Conservation (phyloP, 1,139 yeast species). For the Lodderomyces parapsilosis region DNA sequence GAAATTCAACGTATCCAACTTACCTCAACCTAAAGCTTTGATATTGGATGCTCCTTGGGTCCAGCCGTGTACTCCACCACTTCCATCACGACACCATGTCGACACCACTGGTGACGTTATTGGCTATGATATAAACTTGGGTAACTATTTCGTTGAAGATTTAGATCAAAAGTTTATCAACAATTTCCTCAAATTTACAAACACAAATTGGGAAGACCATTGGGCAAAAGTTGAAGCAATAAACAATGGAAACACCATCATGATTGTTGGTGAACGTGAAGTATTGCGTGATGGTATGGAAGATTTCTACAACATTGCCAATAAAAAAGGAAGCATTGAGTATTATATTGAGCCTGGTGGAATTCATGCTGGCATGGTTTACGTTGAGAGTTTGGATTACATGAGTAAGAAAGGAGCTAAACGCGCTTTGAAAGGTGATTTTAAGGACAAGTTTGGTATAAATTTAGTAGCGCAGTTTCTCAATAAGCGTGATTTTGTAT, state of each 20-base stretch:
- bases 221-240: slow-evolving; percentile 34
- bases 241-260: slow-evolving; percentile 24
- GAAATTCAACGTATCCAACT: slow-evolving; percentile 9
- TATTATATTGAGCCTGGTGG: slow-evolving; percentile 31
- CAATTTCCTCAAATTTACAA: slow-evolving; percentile 20
- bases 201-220: slow-evolving; percentile 22
- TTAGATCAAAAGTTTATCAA: slow-evolving; percentile 16
- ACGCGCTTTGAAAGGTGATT: slow-evolving; percentile 26
- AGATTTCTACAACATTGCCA: slow-evolving; percentile 18
- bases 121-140: slow-evolving; percentile 25
- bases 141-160: slow-evolving; percentile 29
- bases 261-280: slow-evolving; percentile 41
- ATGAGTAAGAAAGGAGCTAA: slow-evolving; percentile 21
- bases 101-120: slow-evolving; percentile 35
- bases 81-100: slow-evolving; percentile 22
- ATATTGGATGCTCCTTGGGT: slow-evolving; percentile 47
- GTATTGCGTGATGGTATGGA: slow-evolving; percentile 31
- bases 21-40: slow-evolving; percentile 31
- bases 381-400: slow-evolving; percentile 33
- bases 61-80: slow-evolving; percentile 17
- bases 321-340: slow-evolving; percentile 20
- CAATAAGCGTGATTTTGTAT: slow-evolving; percentile 5
- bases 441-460: slow-evolving; percentile 23
- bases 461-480: slow-evolving; percentile 12
- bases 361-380: slow-evolving; percentile 29